These are phyloP conservation scores for Cotoneaster glaucophyllus DNA, from an alignment of 306 rosid genomes.

Conservation along the genomic window DNA sequence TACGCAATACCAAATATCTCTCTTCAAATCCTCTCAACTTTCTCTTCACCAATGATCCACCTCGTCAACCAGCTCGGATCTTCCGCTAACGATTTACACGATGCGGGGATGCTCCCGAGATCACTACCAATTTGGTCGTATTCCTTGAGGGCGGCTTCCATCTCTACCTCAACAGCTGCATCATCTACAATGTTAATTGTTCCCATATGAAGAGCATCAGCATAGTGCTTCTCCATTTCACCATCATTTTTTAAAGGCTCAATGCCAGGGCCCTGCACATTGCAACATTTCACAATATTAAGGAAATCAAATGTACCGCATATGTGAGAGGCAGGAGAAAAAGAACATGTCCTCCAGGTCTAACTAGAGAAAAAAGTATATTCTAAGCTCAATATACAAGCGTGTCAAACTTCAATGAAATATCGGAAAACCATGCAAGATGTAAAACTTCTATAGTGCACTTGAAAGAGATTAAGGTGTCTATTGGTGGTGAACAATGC, in stretches of 20 bases:
- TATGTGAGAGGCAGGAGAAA: background rate
- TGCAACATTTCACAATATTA: background rate
- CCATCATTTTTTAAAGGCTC: slow-evolving; percentile 57
- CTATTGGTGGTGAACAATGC: background rate
- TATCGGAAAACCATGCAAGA: background rate
- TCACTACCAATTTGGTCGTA: slow-evolving; percentile 71
- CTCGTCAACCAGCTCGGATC: slow-evolving; percentile 94
- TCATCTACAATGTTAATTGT: slow-evolving; percentile 47
- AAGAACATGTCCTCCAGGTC: background rate
- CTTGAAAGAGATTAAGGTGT: background rate
- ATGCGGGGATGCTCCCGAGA: slow-evolving; percentile 69
- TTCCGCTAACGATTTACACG: slow-evolving; percentile 58
- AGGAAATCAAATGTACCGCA: background rate
- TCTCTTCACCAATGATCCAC: slow-evolving; percentile 80
- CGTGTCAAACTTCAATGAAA: background rate
- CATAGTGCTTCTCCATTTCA: slow-evolving; percentile 70
- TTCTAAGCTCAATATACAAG: background rate
- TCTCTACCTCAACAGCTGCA: slow-evolving; percentile 53
- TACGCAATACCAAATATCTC: background rate
- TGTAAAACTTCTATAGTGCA: background rate
- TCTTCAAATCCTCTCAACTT: slow-evolving; percentile 38
- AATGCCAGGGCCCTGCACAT: slow-evolving; percentile 63
- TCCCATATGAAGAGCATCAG: slow-evolving; percentile 49
- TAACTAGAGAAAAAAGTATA: background rate
- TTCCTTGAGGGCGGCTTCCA: slow-evolving; percentile 76